Conservation (phyloP, 345 rosid species). For the Euphorbia peplus region DNA sequence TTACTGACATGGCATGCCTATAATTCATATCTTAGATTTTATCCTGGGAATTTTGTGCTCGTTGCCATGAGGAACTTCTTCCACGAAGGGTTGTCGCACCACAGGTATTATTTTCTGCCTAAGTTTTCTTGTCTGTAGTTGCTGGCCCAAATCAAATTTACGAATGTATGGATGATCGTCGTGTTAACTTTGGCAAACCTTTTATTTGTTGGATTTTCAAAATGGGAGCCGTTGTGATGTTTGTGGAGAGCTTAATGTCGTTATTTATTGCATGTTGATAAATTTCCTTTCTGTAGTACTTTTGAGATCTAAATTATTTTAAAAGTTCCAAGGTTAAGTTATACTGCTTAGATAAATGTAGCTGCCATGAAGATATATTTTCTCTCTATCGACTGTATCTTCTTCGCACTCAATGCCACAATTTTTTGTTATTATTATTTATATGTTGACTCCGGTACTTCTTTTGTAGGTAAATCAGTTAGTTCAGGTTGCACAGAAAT, state of each 20-base stretch:
- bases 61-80: slow-evolving; percentile 89
- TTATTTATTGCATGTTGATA: not conserved
- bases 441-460: not conserved
- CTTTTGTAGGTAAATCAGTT: slow-evolving; percentile 76
- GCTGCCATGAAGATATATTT: not conserved
- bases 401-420: not conserved
- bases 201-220: not conserved
- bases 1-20: not conserved
- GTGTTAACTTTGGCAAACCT: not conserved
- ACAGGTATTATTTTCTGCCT: slow-evolving; percentile 48
- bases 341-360: not conserved
- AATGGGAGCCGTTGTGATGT: not conserved
- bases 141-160: not conserved
- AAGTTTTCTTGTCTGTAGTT: slow-evolving; percentile 11
- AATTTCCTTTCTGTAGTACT: not conserved
- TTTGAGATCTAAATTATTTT: not conserved
- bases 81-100: slow-evolving; percentile 96
- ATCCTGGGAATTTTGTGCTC: slow-evolving; percentile 97
- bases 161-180: not conserved
- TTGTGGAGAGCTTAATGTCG: not conserved
- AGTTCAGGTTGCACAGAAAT: slow-evolving; percentile 91
- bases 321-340: not conserved
- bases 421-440: not conserved
- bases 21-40: slow-evolving; percentile 49
- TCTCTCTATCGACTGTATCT: too few species aligned